phyloP scores from a whole-genome alignment of 345 rosid genomes.

The Bruguiera gymnorhiza region DNA sequence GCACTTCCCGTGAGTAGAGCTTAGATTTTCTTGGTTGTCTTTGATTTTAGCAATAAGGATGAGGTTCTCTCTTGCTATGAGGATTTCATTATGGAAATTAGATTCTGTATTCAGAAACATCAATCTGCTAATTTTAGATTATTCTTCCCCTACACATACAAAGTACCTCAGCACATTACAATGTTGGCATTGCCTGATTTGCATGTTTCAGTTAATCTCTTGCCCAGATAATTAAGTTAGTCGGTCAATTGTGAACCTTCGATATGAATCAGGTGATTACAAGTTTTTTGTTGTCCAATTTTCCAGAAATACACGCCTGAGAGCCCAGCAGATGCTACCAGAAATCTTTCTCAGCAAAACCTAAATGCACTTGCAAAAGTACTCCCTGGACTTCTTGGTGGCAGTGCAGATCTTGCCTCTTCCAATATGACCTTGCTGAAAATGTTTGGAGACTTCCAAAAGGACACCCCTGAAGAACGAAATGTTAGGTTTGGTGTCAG shows the following conservation, averaged over 20 bases:
- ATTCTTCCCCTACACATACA: not conserved
- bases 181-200: conserved; percentile 1
- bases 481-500: conserved; percentile 93
- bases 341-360: conserved; percentile 86
- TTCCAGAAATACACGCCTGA: conserved; percentile 81
- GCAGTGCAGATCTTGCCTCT: conserved; percentile 98
- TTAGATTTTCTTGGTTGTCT: conserved; percentile 2
- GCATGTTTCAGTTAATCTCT: not conserved
- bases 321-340: conserved; percentile 87
- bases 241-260: not conserved
- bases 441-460: conserved; percentile 86
- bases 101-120: not conserved
- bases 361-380: conserved; percentile 80
- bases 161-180: not conserved
- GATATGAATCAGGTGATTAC: conserved; percentile 11
- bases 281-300: conserved; percentile 19
- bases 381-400: conserved; percentile 91
- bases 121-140: not conserved
- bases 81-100: not conserved
- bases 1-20: conserved; percentile 75
- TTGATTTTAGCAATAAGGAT: not conserved
- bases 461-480: conserved; percentile 86
- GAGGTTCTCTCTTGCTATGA: not conserved
- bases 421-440: conserved; percentile 96
- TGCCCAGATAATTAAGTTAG: not conserved